Base-by-base conservation (phyloP, 1,139 yeast genomes). In the Blastobotrys indianensis region DNA sequence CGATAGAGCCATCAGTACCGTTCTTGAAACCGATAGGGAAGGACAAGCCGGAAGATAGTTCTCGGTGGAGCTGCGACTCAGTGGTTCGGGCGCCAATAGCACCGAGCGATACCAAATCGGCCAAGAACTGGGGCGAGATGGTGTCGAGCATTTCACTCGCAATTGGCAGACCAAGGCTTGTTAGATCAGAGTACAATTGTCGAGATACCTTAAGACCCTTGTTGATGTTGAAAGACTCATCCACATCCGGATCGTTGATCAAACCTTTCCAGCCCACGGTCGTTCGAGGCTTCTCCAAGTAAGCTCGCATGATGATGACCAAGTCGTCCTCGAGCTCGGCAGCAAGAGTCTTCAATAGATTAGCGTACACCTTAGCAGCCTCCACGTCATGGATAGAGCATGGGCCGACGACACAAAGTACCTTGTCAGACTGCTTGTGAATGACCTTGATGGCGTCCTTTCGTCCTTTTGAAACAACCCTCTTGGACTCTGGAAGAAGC, bases 11-110 rank as follows among this genome's bases (percentile, higher is more conserved):
- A 66, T 92, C 98, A 43, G 98, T 92, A 64, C 97, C 97, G 66
- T 92, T 92, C 72, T 92, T 92, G 83, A 92, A 92, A 46, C 98
- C 98, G 51, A 92, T 82, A 50, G 98, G 98, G 90, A 92, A 92
- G 9, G 95, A 85, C 54, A 92, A 76, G 42, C 97, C 98, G 4
- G 97, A 87, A 16, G 97, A 94, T 60, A 92, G 77, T 70, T 92
- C 98, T 69, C 98, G 82, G 73, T 92, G 98, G 54, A 92, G 78
- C 70, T 92, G 98, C 43, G 97, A 87, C 73, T 92, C 98, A 45
- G 98, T 92, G 52, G 98, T 92, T 74, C 98, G 82, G 46, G 98
- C 98, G 62, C 98, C 98, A 70, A 92, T 87, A 50, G 98, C 98
- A 57, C 98, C 98, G 57, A 92, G 81, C 37, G 95, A 85, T 58